Percentiles rank a stretch among this genome's conserved stretches.
phyloP scores from a whole-genome alignment of 768 basidiomycete genomes.

The Trametes cingulata region DNA sequence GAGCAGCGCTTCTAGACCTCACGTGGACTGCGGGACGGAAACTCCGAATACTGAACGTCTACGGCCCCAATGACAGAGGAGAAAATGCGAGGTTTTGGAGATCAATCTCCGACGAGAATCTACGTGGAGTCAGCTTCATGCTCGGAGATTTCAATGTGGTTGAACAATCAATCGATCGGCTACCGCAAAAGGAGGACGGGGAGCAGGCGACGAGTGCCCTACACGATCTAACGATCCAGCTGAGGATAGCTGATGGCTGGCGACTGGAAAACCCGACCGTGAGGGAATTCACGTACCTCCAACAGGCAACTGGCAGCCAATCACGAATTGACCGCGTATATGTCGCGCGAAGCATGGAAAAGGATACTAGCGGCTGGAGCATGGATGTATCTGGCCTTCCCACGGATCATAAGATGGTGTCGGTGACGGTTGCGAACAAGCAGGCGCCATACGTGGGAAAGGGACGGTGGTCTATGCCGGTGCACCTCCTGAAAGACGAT shows the following conservation, averaged over 20 bases:
- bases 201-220: neutral
- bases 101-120: neutral
- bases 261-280: neutral
- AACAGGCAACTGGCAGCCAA: neutral
- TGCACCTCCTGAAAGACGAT: neutral
- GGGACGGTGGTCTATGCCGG: constrained; percentile 9
- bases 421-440: neutral
- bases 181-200: neutral
- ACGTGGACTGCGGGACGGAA: neutral
- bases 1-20: neutral
- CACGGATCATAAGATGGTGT: constrained; percentile 7
- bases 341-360: too few species aligned
- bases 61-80: neutral
- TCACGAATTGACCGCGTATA: neutral
- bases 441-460: constrained; percentile 7
- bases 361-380: neutral
- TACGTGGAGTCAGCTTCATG: neutral
- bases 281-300: neutral
- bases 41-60: neutral
- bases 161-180: constrained; percentile 18
- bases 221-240: neutral
- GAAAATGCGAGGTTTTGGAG: neutral
- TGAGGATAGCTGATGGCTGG: neutral
- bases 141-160: constrained; percentile 40
- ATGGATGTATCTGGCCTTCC: neutral